phyloP scores from a whole-genome alignment of 306 rosid genomes.

The Cotoneaster glaucophyllus region DNA sequence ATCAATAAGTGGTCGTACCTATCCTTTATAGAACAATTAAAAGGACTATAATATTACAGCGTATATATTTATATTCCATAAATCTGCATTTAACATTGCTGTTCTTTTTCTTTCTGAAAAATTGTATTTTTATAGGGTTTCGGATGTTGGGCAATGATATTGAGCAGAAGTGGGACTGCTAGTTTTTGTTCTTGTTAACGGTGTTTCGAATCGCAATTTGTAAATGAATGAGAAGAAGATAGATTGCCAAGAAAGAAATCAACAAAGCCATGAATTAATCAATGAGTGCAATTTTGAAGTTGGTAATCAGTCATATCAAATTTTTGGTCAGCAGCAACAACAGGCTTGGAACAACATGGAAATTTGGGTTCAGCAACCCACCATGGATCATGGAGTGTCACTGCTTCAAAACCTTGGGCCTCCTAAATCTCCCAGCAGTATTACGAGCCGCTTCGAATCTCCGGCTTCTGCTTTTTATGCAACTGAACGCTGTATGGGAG shows the following conservation, averaged over 20 bases:
- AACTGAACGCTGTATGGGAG: conserved; percentile 73
- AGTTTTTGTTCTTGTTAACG: neutral
- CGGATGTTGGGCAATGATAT: conserved; percentile 3
- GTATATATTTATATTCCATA: conserved; percentile 29
- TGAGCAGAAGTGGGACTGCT: conserved; percentile 9
- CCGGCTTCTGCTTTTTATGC: conserved; percentile 66
- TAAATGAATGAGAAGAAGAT: conserved; percentile 49
- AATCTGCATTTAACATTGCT: conserved; percentile 7
- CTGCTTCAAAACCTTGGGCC: conserved; percentile 28
- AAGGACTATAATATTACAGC: conserved; percentile 15
- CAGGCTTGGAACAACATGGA: conserved; percentile 47
- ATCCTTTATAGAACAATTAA: conserved; percentile 15
- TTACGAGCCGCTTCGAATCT: conserved; percentile 55
- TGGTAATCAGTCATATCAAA: conserved; percentile 29
- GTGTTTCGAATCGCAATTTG: neutral
- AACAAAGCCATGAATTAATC: conserved; percentile 32
- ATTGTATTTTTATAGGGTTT: conserved; percentile 12
- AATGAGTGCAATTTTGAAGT: conserved; percentile 29
- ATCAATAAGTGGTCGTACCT: conserved; percentile 35
- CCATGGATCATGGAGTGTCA: conserved; percentile 26
- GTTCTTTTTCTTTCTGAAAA: neutral
- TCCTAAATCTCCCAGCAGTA: conserved; percentile 31
- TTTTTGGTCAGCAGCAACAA: conserved; percentile 26
- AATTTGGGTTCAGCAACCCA: conserved; percentile 29
- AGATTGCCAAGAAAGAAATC: conserved; percentile 35